These are phyloP conservation scores for Syzygium aromaticum DNA, from an alignment of 345 rosid genomes.

Conservation along the genomic window DNA sequence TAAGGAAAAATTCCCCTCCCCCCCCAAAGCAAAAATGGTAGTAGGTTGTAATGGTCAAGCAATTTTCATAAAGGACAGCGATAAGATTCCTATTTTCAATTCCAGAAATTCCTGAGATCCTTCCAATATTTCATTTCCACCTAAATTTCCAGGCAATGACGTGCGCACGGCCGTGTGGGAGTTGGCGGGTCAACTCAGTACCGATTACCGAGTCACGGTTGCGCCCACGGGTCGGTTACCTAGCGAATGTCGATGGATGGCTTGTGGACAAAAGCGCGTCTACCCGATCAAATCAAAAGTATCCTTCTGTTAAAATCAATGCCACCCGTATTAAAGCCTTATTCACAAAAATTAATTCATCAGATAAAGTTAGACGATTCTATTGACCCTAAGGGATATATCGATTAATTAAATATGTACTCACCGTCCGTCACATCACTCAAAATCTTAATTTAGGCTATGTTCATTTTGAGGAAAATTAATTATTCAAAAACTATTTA, in stretches of 20 bases:
- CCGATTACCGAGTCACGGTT: not conserved
- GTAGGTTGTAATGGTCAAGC: not conserved
- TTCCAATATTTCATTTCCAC: not conserved
- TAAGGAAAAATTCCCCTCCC: not conserved
- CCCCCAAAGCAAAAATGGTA: not conserved
- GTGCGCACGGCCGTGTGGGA: not conserved
- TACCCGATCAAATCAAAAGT: not conserved
- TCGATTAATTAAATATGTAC: not conserved
- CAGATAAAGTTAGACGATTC: no score
- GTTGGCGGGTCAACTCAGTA: not conserved
- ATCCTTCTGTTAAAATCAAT: not conserved
- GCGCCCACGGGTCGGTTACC: not conserved
- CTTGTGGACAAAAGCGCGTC: not conserved
- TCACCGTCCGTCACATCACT: not conserved
- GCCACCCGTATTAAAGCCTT: not conserved
- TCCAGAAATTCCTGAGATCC: not conserved
- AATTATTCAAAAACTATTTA: no score
- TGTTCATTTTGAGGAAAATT: no score
- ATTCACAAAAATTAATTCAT: not conserved
- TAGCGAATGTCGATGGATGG: not conserved
- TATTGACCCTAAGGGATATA: no score
- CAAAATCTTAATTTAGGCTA: not conserved
- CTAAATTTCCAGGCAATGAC: not conserved
- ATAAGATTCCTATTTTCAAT: not conserved
- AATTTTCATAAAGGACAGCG: accelerated